phyloP scores from a whole-genome alignment of 1,139 yeast genomes.

The Keqinozyma sinolaborantium region DNA sequence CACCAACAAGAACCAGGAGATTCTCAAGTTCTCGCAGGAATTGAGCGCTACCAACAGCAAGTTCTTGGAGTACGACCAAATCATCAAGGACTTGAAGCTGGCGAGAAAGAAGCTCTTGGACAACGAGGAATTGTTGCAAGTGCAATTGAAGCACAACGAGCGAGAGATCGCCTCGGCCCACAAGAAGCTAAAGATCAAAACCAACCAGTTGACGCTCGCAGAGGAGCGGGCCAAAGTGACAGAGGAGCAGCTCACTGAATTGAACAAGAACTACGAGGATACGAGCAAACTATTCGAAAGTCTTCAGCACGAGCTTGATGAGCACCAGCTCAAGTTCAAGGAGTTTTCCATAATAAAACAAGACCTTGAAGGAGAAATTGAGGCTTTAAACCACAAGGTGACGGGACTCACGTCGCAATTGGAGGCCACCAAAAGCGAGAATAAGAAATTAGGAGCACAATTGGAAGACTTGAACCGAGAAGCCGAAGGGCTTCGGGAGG shows the following conservation, averaged over 20 bases:
- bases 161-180: slow-evolving; percentile 27
- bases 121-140: slow-evolving; percentile 22
- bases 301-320: slow-evolving; percentile 1
- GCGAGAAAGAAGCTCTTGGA: slow-evolving; percentile 15
- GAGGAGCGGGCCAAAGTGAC: not conserved
- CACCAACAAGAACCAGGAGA: slow-evolving; percentile 14
- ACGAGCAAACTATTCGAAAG: slow-evolving; percentile 5
- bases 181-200: slow-evolving; percentile 23
- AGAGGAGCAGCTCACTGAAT: slow-evolving; percentile 3
- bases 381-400: slow-evolving; percentile 10
- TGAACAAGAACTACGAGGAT: slow-evolving; percentile 6
- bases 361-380: slow-evolving; percentile 17
- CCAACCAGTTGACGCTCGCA: slow-evolving; percentile 8
- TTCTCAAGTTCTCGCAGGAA: slow-evolving; percentile 18
- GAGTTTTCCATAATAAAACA: slow-evolving; percentile 11
- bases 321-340: slow-evolving; percentile 5
- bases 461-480: slow-evolving; percentile 11
- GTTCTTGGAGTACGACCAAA: slow-evolving; percentile 16
- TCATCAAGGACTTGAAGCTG: slow-evolving; percentile 18
- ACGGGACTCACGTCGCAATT: slow-evolving; percentile 17
- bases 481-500: slow-evolving; percentile 9
- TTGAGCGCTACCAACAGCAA: slow-evolving; percentile 16
- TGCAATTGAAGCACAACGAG: slow-evolving; percentile 28
- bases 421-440: slow-evolving; percentile 5
- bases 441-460: slow-evolving; percentile 8